Base-by-base conservation (phyloP, 371 early-diverging fungal genomes). In the Sporodiniella umbellata region DNA sequence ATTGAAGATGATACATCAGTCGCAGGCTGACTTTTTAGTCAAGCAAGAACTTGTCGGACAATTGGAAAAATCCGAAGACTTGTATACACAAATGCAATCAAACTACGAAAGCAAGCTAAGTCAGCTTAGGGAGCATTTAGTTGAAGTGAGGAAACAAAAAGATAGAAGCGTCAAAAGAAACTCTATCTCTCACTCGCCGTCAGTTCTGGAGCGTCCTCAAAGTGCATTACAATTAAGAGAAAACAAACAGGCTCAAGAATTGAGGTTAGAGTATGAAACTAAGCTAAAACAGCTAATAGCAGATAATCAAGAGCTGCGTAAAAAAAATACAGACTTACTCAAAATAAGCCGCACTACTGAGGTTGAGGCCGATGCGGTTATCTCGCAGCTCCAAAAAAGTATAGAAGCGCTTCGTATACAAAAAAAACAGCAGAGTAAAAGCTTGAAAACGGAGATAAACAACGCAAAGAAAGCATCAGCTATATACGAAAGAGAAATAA, bases 91-190 rank as follows among this genome's bases (percentile, higher is more conserved):
- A 30, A 78, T 86, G 84, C 54, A 74, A 10, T 46, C 50, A 5
- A 80, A 79, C 15, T 92, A 89, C 49, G 89, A 89, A 53, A 75
- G 76, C 2, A 78, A 82, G 56, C 58, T 92, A 39, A 64, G 51
- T 2, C 64, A 65, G 11, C 60, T 90, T 46, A 82, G 84, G 42
- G 68, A 71, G 1, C 78, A 84, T 45, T 54, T 88, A 4, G 38
- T 62, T 4, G 73, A 73, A 11, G 52, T 83, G 18, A 78, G 83
- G 48, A 59, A 70, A 33, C 84, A 89, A 63, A 72, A 88, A 12
- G 88, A 89, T 47, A 24, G 15, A 1, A 62, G 57, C 1, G 28
- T 59, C 33, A 50, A 45, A 22, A 51, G 53, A 7, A 25, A 51
- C 1, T 24, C 33, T 8, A 37, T 24, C 5, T 17, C 22, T 4